Percentiles rank a stretch among this genome's conserved stretches.
Evolutionary conservation across 129 eudicot species (phyloP).

Genomic region (Rutidosis leptorrhynchoides): DNA sequence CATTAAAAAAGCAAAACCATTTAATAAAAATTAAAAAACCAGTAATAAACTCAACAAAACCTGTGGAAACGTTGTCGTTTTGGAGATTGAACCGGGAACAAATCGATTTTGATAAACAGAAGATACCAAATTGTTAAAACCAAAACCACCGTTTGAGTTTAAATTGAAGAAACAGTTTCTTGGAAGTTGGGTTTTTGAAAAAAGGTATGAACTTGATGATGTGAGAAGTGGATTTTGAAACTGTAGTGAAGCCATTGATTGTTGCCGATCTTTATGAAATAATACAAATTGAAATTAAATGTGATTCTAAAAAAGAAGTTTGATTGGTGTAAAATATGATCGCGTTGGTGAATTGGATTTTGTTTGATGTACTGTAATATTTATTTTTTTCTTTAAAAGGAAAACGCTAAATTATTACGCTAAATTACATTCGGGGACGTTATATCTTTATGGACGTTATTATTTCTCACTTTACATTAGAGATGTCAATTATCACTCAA

Average conservation of each 20-base stretch:
- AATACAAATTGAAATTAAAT: not conserved
- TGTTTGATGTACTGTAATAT: too few relatives aligned
- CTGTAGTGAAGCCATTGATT: conserved; percentile 32
- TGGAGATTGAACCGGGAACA: conserved; percentile 22
- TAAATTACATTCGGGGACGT: too few relatives aligned
- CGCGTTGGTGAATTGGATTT: too few relatives aligned
- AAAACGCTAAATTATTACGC: too few relatives aligned
- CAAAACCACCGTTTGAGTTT: not conserved
- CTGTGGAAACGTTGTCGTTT: conserved; percentile 40
- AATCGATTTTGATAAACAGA: conserved; percentile 12
- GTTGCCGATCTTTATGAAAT: too few relatives aligned
- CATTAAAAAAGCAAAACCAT: not conserved
- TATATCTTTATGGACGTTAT: too few relatives aligned
- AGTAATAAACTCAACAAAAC: conserved; percentile 12
- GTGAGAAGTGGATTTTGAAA: conserved; percentile 25
- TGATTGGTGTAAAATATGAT: not conserved
- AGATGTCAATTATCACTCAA: too few relatives aligned
- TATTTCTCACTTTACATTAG: too few relatives aligned
- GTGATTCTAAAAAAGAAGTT: not conserved
- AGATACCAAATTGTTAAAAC: conserved; percentile 4
- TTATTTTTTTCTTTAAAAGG: too few relatives aligned
- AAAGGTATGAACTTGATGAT: conserved; percentile 13
- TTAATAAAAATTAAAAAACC: not conserved
- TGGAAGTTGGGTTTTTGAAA: conserved; percentile 19
- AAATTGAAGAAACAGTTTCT: not conserved